Percentiles rank a stretch among this genome's conserved stretches.
Evolutionary conservation across 352 stramenopile species (phyloP).

Genomic region (Pythium biforme): DNA sequence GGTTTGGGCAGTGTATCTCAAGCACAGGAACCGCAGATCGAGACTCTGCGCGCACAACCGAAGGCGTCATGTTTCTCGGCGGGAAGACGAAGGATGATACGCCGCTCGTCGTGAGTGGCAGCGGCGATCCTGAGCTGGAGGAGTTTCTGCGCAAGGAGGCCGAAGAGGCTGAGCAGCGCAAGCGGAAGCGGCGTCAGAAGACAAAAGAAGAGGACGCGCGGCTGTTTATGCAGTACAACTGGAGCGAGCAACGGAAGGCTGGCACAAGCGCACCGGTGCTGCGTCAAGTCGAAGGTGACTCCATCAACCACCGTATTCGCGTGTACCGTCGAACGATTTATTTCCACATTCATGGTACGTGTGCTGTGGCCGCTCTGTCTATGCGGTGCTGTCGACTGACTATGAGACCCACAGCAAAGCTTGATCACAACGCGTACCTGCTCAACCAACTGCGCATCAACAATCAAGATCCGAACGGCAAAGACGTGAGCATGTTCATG

Average conservation of each 20-base stretch:
- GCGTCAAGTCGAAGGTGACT: conserved; percentile 72
- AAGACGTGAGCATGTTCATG: conserved; percentile 45
- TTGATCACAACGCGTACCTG: conserved; percentile 69
- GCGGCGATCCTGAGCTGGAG: conserved; percentile 41
- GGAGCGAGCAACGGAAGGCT: conserved; percentile 55
- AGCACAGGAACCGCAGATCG: no score
- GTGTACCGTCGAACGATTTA: conserved; percentile 71
- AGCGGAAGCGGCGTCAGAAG: conserved; percentile 31
- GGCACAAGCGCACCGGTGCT: conserved; percentile 65
- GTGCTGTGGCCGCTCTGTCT: no score
- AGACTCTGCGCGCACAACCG: not conserved
- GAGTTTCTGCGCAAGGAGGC: conserved; percentile 54
- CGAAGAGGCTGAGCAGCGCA: conserved; percentile 33
- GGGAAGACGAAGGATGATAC: not conserved
- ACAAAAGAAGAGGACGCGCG: conserved; percentile 42
- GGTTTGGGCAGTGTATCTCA: not conserved
- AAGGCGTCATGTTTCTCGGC: conserved; percentile 13
- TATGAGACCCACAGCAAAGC: conserved; percentile 56
- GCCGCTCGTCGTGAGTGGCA: conserved; percentile 12
- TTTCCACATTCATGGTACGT: conserved; percentile 75
- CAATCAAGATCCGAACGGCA: conserved; percentile 70
- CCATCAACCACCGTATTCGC: conserved; percentile 58
- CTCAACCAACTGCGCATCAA: conserved; percentile 57
- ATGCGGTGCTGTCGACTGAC: no score
- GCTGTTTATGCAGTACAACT: conserved; percentile 75